Evolutionary conservation across 2,329 filamentous ascomycete species (phyloP).

Genomic region (Fusarium tricinctum): DNA sequence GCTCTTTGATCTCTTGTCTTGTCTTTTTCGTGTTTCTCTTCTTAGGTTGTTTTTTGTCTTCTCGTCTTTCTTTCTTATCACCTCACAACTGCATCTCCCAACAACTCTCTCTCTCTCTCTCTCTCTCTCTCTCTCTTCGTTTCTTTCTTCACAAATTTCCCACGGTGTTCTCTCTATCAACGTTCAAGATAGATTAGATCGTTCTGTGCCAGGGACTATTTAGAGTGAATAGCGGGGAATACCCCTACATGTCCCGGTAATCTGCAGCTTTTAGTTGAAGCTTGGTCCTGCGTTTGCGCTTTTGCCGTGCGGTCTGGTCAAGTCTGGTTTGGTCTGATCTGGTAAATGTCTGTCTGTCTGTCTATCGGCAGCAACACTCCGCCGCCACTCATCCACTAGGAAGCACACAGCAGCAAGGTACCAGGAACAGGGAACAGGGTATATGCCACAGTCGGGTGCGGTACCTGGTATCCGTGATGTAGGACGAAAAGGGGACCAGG

Average conservation of each 20-base stretch:
- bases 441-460: neutral
- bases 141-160: slow-evolving; percentile 17
- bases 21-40: slow-evolving; percentile 12
- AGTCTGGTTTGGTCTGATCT: slow-evolving; percentile 8
- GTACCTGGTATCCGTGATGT: slow-evolving; percentile 11
- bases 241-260: slow-evolving; percentile 49
- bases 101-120: slow-evolving; percentile 8
- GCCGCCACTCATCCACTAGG: slow-evolving; percentile 29
- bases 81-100: slow-evolving; percentile 3
- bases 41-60: slow-evolving; percentile 1
- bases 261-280: slow-evolving; percentile 37
- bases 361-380: slow-evolving; percentile 33
- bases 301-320: neutral
- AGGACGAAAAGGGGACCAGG: slow-evolving; percentile 27
- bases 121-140: slow-evolving; percentile 9
- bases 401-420: slow-evolving; percentile 17
- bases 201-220: slow-evolving; percentile 17
- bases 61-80: slow-evolving; percentile 14
- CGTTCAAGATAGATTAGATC: slow-evolving; percentile 29
- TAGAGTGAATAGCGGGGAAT: slow-evolving; percentile 29
- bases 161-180: slow-evolving; percentile 30
- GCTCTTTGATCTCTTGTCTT: slow-evolving; percentile 38
- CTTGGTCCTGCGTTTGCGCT: slow-evolving; percentile 48
- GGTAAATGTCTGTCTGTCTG: neutral
- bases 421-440: slow-evolving; percentile 26